Base-by-base conservation (phyloP, 441 rosid species). In the Populus trichocarpa region DNA sequence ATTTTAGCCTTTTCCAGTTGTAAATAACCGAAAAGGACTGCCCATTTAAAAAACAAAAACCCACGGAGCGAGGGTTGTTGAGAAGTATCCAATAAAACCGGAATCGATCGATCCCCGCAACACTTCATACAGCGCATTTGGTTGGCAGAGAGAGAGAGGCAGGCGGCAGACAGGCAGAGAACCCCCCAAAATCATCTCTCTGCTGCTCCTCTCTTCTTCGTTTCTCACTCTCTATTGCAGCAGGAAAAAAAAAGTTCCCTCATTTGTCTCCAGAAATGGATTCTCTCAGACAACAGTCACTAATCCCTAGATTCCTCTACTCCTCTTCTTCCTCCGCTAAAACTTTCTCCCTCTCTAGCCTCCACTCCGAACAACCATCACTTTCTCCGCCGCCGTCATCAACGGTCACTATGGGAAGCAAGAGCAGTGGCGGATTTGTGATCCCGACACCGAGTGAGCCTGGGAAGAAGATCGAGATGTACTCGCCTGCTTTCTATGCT, bases 401-500 rank as follows among this genome's bases (percentile, higher is more conserved):
- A 40, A 32, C 88, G 32, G 40, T 79, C 25, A 23, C 78, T 10
- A 71, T 53, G 23, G 63, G 84, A 57, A 80, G 75, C 72, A 83
- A 78, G 82, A 75, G 77, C 66, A 38, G 71, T 22, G 46, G 72
- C 57, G 61, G 61, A 53, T 78, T 94, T 78, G 78, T 89, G 75
- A 87, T 94, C 74, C 86, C 93, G 1, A 84, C 99, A 16, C 98
- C 98, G 1, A 83, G 81, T 33, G 98, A 94, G 91, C 89, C 96
- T 5, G 81, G 86, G 20, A 92, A 78, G 81, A 86, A 81, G 95
- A 92, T 96, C 88, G 95, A 88, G 89, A 86, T 94, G 97, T 94
- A 96, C 75, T 94, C 99, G 2, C 98, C 99, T 2, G 89, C 93
- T 65, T 94, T 92, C 83, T 96, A 96, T 79, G 93, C 98, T 33